A percentile compares a stretch with the other conserved stretches of the same genome.
phyloP scores from a whole-genome alignment of 805 yeast genomes.

The Kazachstania taianensis region DNA sequence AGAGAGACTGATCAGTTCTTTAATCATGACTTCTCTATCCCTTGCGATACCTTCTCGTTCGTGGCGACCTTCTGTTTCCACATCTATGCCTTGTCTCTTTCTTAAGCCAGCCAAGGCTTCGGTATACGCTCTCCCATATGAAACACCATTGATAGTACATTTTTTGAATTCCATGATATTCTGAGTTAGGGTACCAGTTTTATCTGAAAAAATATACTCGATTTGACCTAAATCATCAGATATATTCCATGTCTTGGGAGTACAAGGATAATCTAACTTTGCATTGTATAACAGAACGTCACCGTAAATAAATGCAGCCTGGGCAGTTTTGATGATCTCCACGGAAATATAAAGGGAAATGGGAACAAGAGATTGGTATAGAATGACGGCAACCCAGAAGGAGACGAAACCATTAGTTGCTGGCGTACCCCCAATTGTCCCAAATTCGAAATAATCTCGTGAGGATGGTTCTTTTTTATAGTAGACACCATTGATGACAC shows the following conservation, averaged over 20 bases:
- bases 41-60: constrained; percentile 45
- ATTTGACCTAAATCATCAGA: constrained; percentile 82
- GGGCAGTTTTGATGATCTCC: constrained; percentile 74
- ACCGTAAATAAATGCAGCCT: constrained; percentile 69
- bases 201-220: constrained; percentile 76
- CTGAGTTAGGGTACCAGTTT: constrained; percentile 77
- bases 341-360: constrained; percentile 73
- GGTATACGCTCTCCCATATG: constrained; percentile 73
- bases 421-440: constrained; percentile 56
- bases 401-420: constrained; percentile 59
- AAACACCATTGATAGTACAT: constrained; percentile 61
- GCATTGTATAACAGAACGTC: constrained; percentile 65
- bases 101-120: constrained; percentile 74
- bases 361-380: constrained; percentile 74
- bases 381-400: constrained; percentile 65
- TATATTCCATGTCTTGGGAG: constrained; percentile 77
- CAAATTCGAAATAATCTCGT: constrained; percentile 57
- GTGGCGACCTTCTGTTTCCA: constrained; percentile 44
- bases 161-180: constrained; percentile 81
- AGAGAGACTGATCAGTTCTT: constrained; percentile 31
- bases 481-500: constrained; percentile 59
- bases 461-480: constrained; percentile 41
- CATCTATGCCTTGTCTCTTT: constrained; percentile 69
- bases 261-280: constrained; percentile 65
- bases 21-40: constrained; percentile 54